These are phyloP conservation scores for Umbelopsis sp. DNA, from an alignment of 371 early-diverging fungal species.

Conservation along the genomic window DNA sequence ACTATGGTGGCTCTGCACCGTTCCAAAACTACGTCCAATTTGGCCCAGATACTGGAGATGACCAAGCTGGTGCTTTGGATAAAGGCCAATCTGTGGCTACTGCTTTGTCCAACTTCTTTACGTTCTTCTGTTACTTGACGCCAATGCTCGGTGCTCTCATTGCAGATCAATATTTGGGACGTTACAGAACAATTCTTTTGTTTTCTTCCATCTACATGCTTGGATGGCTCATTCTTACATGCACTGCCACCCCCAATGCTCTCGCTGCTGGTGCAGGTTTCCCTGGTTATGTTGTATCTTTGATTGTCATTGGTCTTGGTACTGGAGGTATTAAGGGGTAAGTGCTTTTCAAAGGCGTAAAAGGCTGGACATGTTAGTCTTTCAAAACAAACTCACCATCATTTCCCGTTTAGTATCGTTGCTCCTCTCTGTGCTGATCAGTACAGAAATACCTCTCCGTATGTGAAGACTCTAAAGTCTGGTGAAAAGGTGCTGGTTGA, in stretches of 20 bases:
- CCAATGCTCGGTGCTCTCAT: constrained; percentile 78
- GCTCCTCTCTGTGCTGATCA: constrained; percentile 48
- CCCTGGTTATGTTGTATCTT: constrained; percentile 65
- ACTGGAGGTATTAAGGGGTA: constrained; percentile 86
- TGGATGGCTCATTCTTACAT: constrained; percentile 65
- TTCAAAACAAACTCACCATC: neutral
- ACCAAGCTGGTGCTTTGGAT: constrained; percentile 33
- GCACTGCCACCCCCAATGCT: constrained; percentile 57
- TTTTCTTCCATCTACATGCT: constrained; percentile 66
- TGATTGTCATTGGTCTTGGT: constrained; percentile 63
- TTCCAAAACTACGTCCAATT: constrained; percentile 65
- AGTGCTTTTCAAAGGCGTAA: neutral
- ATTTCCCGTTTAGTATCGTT: constrained; percentile 32
- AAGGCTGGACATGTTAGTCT: neutral
- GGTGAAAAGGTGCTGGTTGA: constrained; percentile 63
- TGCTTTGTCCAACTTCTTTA: constrained; percentile 71
- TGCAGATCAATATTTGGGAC: constrained; percentile 81
- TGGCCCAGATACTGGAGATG: constrained; percentile 25
- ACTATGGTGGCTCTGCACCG: constrained; percentile 71
- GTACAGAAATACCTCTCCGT: constrained; percentile 43
- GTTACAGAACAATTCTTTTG: constrained; percentile 75
- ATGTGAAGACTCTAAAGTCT: constrained; percentile 45
- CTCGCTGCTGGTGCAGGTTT: constrained; percentile 57
- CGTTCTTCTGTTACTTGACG: constrained; percentile 76
- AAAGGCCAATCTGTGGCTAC: constrained; percentile 62